Base-by-base conservation (phyloP, 164 flowering plant species). In the Aristolochia californica region DNA sequence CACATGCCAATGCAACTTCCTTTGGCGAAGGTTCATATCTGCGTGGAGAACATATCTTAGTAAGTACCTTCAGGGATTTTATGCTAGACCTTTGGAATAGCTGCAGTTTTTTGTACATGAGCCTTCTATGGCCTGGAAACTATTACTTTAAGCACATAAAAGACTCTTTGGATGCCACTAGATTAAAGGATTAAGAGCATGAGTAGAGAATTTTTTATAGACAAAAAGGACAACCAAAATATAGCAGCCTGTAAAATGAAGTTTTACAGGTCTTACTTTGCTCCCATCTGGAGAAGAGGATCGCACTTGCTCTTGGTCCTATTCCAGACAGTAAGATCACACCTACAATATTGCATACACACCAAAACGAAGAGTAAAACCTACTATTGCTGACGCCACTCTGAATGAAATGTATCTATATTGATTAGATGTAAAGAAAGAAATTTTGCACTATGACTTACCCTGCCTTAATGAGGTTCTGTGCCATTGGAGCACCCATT, bases 401-500 rank as follows among this genome's bases (percentile, higher is more conserved):
- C 7, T 1, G 40, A 34, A 34, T 34, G 40, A 4, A 34, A 4
- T 34, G 40, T 8, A 34, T 34, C 40, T 34, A 34, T 34, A 34
- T 2, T 8, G 40, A 34, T 34, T 12, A 34, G 10, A 51, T 27
- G 28, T 26, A 27, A 28, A 12, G 13, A 9, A 50, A 23, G 11
- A n/a, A 50, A 22, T 11, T 1, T 50, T 50, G 4, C 23, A 13
- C 13, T 48, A 47, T 23, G 15, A 47, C 57, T 40, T 78, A 88
- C 98, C 98, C 96, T 66, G 96, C 78, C 72, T 84, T 88, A 49
- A 91, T 69, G 57, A 91, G 91, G 70, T 88, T 91, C 48, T 76
- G 86, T 52, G 96, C 91, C 98, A 91, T 91, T 48, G 98, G 96
- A 61, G 83, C 68, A 57, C 98, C 98, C 98, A 91, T 91, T 52